Base-by-base conservation (phyloP, 2,329 filamentous ascomycete species). In the Cucurbitaria berberidis region DNA sequence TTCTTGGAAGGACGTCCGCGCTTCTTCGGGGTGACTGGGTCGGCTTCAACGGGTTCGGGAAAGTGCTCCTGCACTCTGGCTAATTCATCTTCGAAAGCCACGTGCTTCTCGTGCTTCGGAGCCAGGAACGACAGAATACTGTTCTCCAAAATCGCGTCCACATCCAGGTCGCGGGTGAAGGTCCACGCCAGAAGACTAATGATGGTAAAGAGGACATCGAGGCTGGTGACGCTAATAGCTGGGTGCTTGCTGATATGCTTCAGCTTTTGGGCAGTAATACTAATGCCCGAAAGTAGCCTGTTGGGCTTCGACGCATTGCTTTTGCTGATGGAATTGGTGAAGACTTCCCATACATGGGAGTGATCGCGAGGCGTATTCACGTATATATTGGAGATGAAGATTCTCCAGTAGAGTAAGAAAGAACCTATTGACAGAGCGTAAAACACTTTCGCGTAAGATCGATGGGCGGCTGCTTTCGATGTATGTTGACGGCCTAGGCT, bases 121-220 rank as follows among this genome's bases (percentile, higher is more conserved):
- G 63, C 54, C 2, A 73, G 41, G 44, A 69, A 69, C 5, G 67
- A 65, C 6, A 76, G 51, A 24, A 70, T 46, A 39, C 67, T 73
- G 52, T 62, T 69, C 19, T 70, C 61, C 7, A 86, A 64, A 59
- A 87, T 81, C 9, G 80, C 75, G n/a, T 74, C 70, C 0, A 80
- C 76, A 59, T 84, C 79, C 3, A 82, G 73, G 19, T 80, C 78
- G 27, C 83, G 77, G 1, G 82, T 77, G 35, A 82, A 82, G n/a
- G 82, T 80, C 84, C 85, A 87, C 1, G 82, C 51, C 1, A 83
- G 79, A n/a, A 86, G 68, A 50, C 80, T 82, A 13, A 84, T 53
- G 1, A 77, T 76, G 19, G 81, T 84, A 30, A 86, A 74, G 13
- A 88, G 66, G 1, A 85, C 84, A 68, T 89, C 86, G 70, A 81